Evolutionary conservation across 495 filamentous ascomycete genomes (phyloP), one percentile per base, ranked within the genome.

Genomic region (Talaromyces trachyspermus): DNA sequence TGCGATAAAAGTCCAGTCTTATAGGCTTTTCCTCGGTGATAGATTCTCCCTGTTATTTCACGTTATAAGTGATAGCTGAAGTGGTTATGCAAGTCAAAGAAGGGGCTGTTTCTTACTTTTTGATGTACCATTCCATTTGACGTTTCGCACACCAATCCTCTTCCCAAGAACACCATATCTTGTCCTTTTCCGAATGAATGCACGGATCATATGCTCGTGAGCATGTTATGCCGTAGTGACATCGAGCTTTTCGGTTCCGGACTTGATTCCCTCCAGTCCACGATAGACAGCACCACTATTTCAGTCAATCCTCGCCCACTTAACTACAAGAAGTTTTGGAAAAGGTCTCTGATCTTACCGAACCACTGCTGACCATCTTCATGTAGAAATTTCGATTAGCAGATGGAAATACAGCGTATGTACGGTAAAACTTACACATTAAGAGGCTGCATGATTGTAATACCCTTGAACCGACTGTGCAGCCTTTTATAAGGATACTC

Each of bases 401-500:
- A 20, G 22, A 18, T 42, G 27, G 17, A 2, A n/a, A 1, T 20
- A 15, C 11, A 19, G 14, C 44, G n/a, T 11, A 39, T 6, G 5
- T 2, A 12, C 20, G 6, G 14, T n/a, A 15, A 11, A 2, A 61
- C 68, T 72, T 76, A 84, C 46, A 77, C 74, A 59, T 84, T 71
- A 30, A 70, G 64, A 0, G 82, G 82, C 48, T 84, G 79, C 56
- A 85, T 66, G 17, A 85, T 65, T 32, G 72, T 63, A 9, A 81
- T 63, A 0, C 55, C 56, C 14, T 69, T 60, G 12, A 63, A 58
- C 5, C 58, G 46, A 15, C 57, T 54, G 44, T 72, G 64, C 41
- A 88, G 58, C 0, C 76, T 66, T 51, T 73, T 72, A 49, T 75
- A 78, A 41, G 87, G 70, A 57, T 85, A 86, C 51, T 75, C 77